These are phyloP conservation scores for Gaillardinia entomophila DNA, from an alignment of 805 yeast species.

Conservation along the genomic window DNA sequence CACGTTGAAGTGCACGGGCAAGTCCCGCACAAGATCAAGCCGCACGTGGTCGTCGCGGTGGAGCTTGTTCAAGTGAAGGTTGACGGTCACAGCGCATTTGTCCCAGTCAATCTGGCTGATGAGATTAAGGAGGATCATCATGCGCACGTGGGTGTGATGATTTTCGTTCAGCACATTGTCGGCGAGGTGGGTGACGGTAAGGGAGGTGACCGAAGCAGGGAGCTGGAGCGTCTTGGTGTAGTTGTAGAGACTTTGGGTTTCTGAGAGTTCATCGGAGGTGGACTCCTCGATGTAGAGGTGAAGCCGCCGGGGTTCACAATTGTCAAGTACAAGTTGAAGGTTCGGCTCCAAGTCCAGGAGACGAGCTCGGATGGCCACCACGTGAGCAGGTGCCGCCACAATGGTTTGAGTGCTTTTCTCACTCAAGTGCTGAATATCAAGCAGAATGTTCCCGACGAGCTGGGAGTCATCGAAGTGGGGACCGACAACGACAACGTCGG, in stretches of 20 bases:
- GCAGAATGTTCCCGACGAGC: too few relatives aligned
- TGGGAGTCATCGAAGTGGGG: too few relatives aligned
- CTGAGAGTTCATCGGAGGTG: neutral
- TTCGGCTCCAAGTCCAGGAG: too few relatives aligned
- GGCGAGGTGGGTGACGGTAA: constrained; percentile 8
- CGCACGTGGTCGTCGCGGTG: constrained; percentile 6
- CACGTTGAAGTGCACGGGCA: constrained; percentile 6
- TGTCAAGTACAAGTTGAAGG: too few relatives aligned
- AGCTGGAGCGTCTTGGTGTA: constrained; percentile 3
- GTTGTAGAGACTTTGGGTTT: constrained; percentile 5
- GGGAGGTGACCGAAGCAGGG: constrained; percentile 2
- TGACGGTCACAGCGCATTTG: constrained; percentile 2
- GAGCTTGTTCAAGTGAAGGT: constrained; percentile 6
- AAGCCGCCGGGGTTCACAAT: too few relatives aligned
- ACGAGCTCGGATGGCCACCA: too few relatives aligned
- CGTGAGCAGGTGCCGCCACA: too few relatives aligned
- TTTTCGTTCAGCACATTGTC: constrained; percentile 2
- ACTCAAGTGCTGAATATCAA: too few relatives aligned
- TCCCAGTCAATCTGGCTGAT: constrained; percentile 10
- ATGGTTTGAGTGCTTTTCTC: too few relatives aligned
- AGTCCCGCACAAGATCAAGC: constrained; percentile 8
- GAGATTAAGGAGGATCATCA: constrained; percentile 6
- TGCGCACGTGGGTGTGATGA: constrained; percentile 6
- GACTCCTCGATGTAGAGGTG: neutral
- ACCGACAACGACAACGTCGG: too few relatives aligned